phyloP scores from a whole-genome alignment of 2,329 filamentous ascomycete species.

The Sporothrix schenckii region DNA sequence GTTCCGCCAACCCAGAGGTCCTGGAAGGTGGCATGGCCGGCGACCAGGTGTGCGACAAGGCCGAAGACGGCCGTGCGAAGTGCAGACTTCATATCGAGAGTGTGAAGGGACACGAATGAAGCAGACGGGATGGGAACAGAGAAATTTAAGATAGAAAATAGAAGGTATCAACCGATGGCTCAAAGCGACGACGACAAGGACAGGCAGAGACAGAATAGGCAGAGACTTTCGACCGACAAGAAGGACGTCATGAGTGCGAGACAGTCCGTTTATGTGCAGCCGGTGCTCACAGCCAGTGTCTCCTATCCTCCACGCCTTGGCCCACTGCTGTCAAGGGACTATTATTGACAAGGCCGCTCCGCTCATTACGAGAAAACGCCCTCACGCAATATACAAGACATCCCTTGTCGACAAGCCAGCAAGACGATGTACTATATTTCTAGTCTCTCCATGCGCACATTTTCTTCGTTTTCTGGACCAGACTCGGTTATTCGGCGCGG shows the following conservation, averaged over 20 bases:
- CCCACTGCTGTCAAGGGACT: not conserved
- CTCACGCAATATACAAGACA: constrained; percentile 22
- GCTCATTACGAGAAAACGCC: constrained; percentile 25
- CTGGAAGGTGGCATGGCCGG: constrained; percentile 58
- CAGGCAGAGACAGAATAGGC: not conserved
- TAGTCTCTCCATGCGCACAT: not conserved
- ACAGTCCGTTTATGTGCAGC: constrained; percentile 14
- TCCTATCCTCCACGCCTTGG: not conserved
- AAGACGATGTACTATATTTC: constrained; percentile 1
- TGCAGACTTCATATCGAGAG: constrained; percentile 24
- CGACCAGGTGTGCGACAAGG: constrained; percentile 45
- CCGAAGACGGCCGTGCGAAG: constrained; percentile 6
- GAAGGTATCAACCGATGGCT: not conserved
- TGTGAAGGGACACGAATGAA: not conserved
- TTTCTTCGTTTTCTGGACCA: not conserved
- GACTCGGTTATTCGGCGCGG: constrained; percentile 24
- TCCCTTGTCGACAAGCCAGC: constrained; percentile 5
- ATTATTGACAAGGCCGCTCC: not conserved
- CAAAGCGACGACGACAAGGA: too few relatives aligned
- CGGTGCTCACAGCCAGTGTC: not conserved
- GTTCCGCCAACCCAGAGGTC: constrained; percentile 53
- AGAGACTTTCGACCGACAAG: not conserved
- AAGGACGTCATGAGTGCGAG: constrained; percentile 1
- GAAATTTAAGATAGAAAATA: not conserved
- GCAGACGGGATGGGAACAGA: not conserved